These are phyloP conservation scores for Lentinula sp. DNA, from an alignment of 768 basidiomycete genomes.

Conservation along the genomic window DNA sequence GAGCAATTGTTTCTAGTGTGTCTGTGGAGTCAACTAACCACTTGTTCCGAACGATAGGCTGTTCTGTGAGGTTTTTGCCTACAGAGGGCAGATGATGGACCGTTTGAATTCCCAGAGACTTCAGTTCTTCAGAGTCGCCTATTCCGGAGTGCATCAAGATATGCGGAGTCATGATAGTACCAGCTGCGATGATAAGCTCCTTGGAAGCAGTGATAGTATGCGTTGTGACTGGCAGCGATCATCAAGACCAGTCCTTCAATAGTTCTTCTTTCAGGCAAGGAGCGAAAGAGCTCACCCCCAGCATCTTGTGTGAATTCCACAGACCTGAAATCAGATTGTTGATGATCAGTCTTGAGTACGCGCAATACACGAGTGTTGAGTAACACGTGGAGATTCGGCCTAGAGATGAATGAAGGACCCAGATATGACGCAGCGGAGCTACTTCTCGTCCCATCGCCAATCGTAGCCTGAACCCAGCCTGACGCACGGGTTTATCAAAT, in stretches of 20 bases:
- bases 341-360: not conserved
- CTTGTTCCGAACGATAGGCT: constrained; percentile 15
- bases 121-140: constrained; percentile 16
- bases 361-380: constrained; percentile 6
- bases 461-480: constrained; percentile 21
- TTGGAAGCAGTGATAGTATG: constrained; percentile 11
- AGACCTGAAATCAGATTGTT: not conserved
- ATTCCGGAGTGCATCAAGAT: constrained; percentile 17
- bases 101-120: constrained; percentile 16
- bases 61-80: constrained; percentile 29
- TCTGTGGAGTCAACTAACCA: constrained; percentile 20
- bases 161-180: constrained; percentile 20
- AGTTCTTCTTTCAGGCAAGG: no score
- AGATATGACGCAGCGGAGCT: constrained; percentile 23
- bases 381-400: constrained; percentile 15
- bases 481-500: not conserved
- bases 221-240: not conserved
- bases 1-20: constrained; percentile 20
- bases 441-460: constrained; percentile 15
- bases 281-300: not conserved
- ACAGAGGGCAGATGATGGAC: constrained; percentile 26
- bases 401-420: constrained; percentile 11
- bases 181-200: constrained; percentile 21
- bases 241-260: not conserved
- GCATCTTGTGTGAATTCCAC: constrained; percentile 5